Percentiles rank a stretch among this genome's conserved stretches.
phyloP scores from a whole-genome alignment of 2,329 filamentous ascomycete species.

The Helotiales sp. region DNA sequence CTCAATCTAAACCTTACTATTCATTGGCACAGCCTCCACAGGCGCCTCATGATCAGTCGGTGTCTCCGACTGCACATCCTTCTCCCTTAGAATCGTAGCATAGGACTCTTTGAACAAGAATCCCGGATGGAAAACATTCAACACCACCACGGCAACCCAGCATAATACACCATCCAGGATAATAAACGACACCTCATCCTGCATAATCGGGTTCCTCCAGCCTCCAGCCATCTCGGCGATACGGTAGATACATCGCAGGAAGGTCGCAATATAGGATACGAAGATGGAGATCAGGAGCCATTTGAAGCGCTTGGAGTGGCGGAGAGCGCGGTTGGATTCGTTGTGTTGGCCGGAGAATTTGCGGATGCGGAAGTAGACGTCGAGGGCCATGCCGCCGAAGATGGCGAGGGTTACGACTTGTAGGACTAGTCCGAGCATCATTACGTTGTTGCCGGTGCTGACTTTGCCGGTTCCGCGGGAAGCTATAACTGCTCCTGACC shows the following conservation, averaged over 20 bases:
- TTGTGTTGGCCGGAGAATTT: slow-evolving; percentile 16
- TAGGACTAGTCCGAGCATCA: slow-evolving; percentile 46
- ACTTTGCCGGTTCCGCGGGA: slow-evolving; percentile 51
- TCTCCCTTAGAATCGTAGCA: slow-evolving; percentile 15
- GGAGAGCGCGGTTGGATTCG: slow-evolving; percentile 15
- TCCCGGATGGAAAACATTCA: slow-evolving; percentile 53
- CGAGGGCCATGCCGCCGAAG: slow-evolving; percentile 33
- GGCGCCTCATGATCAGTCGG: neutral
- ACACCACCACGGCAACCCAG: slow-evolving; percentile 49
- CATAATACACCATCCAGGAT: slow-evolving; percentile 53
- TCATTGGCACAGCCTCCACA: neutral
- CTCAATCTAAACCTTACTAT: neutral
- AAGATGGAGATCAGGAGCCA: slow-evolving; percentile 19
- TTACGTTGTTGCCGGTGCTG: slow-evolving; percentile 43
- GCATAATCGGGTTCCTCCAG: slow-evolving; percentile 68
- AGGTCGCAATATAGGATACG: slow-evolving; percentile 21
- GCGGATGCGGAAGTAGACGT: slow-evolving; percentile 27
- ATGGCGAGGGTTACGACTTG: slow-evolving; percentile 46
- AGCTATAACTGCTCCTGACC: slow-evolving; percentile 61
- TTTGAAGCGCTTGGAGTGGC: slow-evolving; percentile 21
- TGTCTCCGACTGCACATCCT: slow-evolving; percentile 6
- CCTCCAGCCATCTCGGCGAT: slow-evolving; percentile 66
- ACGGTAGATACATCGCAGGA: slow-evolving; percentile 29
- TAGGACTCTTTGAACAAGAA: slow-evolving; percentile 26
- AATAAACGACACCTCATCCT: slow-evolving; percentile 63